Base-by-base conservation (phyloP, 1,284 basidiomycete species). In the Ganoderma leucocontextum region DNA sequence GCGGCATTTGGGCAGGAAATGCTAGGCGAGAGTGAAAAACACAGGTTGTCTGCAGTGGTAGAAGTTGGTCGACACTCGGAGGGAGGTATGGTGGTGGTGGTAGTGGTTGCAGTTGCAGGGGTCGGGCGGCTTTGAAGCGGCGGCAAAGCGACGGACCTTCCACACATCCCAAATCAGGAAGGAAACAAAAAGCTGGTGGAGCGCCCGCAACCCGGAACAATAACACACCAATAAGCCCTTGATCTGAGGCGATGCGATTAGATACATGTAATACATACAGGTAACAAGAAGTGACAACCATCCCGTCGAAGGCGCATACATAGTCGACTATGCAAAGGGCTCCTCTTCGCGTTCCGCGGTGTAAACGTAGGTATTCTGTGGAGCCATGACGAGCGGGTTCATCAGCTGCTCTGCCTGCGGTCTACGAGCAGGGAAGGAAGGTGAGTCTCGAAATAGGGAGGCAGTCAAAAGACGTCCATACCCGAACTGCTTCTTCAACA, bases 401-500 rank as follows among this genome's bases (percentile, higher is more conserved):
- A 70, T 67, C 13, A 76, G 63, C 60, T 75, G 71, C 41, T 74
- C 73, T n/a, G 74, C 74, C 67, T 72, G 72, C 9, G 69, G 65
- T 15, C 74, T 76, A 57, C 19, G 38, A 1, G 47, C 9, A 33
- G 15, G 19, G 19, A 35, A 12, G 4, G 29, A 49, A 0, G 47
- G 60, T n/a, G 19, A 41, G 12, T 35, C 5, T 25, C 25, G 8
- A 7, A 25, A 10, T 12, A 13, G 22, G 19, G 33, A 57, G 19
- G 13, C 22, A 13, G 29, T 13, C 8, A 52, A 49, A 22, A 5
- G 33, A 61, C 22, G 8, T 29, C 65, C 77, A 29, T 35, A 79
- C 78, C 78, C 78, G 47, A 79, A 79, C 7, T 75, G 72, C 22
- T 65, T 69, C 12, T 68, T 70, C 53, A 79, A 60, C 12, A 79